These are phyloP conservation scores for Lachnellula cervina DNA, from an alignment of 2,329 filamentous ascomycete genomes.

Conservation along the genomic window DNA sequence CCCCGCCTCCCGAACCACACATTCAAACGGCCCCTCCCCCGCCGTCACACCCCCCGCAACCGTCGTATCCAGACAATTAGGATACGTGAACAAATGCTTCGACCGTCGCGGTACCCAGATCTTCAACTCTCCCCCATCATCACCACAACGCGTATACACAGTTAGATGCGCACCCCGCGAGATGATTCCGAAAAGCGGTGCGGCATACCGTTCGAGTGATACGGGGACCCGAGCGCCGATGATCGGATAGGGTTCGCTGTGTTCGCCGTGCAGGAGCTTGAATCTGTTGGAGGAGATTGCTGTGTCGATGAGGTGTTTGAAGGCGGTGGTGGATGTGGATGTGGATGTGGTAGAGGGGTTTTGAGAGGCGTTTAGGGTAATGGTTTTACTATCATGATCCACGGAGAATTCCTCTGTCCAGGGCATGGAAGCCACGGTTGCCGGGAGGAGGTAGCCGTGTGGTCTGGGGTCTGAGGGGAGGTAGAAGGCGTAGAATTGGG, in stretches of 20 bases:
- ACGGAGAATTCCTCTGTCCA: conserved; percentile 40
- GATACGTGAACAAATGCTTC: conserved; percentile 64
- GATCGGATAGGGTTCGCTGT: conserved; percentile 39
- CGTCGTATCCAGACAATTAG: conserved; percentile 71
- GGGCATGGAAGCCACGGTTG: conserved; percentile 43
- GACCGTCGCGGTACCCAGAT: conserved; percentile 71
- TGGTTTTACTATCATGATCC: conserved; percentile 28
- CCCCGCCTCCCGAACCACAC: conserved; percentile 63
- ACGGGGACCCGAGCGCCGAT: conserved; percentile 17
- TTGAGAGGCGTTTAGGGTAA: conserved; percentile 28
- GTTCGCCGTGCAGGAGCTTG: conserved; percentile 36
- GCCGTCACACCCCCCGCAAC: conserved; percentile 73
- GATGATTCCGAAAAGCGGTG: conserved; percentile 58
- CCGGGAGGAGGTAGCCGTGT: conserved; percentile 47
- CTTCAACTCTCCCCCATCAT: conserved; percentile 35
- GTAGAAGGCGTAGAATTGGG: conserved; percentile 26
- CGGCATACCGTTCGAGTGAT: conserved; percentile 18
- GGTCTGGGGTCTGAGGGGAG: conserved; percentile 41
- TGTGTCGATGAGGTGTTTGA: conserved; percentile 37
- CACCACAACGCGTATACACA: conserved; percentile 45
- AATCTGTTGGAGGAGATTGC: conserved; percentile 34
- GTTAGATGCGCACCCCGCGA: conserved; percentile 64
- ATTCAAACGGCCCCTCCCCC: conserved; percentile 59
- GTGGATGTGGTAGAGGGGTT: conserved; percentile 18
- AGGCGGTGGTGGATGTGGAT: conserved; percentile 27